phyloP scores from a whole-genome alignment of 768 basidiomycete species.

The Scleroderma bovista region DNA sequence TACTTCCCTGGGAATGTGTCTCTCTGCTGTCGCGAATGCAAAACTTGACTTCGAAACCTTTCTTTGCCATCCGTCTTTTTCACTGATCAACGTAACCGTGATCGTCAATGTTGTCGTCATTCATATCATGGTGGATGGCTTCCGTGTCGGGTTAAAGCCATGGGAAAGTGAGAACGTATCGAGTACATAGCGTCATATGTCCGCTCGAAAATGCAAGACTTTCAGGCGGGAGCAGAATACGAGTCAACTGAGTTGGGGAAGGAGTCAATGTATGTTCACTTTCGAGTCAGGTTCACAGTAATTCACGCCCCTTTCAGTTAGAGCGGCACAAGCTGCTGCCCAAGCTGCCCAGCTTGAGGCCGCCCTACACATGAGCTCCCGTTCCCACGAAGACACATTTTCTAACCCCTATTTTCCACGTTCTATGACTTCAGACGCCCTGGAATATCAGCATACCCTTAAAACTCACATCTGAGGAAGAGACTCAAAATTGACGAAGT shows the following conservation, averaged over 20 bases:
- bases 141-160: too few relatives aligned
- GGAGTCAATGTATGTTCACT: slow-evolving; percentile 68
- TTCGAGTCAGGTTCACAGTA: neutral
- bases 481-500: too few relatives aligned
- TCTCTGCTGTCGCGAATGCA: too few relatives aligned
- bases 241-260: slow-evolving; percentile 91
- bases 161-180: too few relatives aligned
- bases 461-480: too few relatives aligned
- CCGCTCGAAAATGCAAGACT: slow-evolving; percentile 97
- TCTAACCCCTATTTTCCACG: slow-evolving; percentile 12
- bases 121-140: too few relatives aligned
- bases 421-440: slow-evolving; percentile 9
- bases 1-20: too few relatives aligned
- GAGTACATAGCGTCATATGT: too few relatives aligned
- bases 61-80: too few relatives aligned
- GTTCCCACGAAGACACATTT: slow-evolving; percentile 18
- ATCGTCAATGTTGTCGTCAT: too few relatives aligned
- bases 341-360: slow-evolving; percentile 77
- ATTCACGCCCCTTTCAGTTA: slow-evolving; percentile 43
- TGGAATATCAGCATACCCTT: slow-evolving; percentile 13
- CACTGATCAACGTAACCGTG: too few relatives aligned
- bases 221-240: slow-evolving; percentile 86
- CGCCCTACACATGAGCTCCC: slow-evolving; percentile 42
- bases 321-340: slow-evolving; percentile 86
- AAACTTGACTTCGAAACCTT: too few relatives aligned